A percentile compares a stretch with the other conserved stretches of the same genome.
Conservation (phyloP, 176 grass and related monocot species). For the Urochloa ruziziensis region DNA sequence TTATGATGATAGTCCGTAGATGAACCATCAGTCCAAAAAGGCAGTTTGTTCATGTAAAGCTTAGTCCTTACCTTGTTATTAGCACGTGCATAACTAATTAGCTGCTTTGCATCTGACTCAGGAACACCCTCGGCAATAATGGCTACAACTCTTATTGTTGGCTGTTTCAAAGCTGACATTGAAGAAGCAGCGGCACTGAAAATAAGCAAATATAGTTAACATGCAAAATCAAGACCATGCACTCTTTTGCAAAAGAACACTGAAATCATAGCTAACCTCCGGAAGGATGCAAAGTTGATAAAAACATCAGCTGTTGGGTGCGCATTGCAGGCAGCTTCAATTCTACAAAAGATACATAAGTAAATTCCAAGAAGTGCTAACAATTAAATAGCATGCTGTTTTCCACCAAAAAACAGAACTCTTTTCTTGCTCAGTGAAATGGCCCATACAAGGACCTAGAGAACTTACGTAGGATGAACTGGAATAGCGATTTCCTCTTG, state of each 20-base stretch:
- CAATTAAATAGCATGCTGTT: slow-evolving; percentile 9
- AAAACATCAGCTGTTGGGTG: slow-evolving; percentile 98
- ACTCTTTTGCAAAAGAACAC: background rate
- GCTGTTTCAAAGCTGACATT: slow-evolving; percentile 90
- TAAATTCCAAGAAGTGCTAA: background rate
- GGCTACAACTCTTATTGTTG: slow-evolving; percentile 91
- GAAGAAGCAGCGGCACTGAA: slow-evolving; percentile 92
- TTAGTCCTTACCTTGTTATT: slow-evolving; percentile 84
- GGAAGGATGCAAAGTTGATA: slow-evolving; percentile 96
- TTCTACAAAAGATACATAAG: slow-evolving; percentile 50
- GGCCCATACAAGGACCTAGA: background rate
- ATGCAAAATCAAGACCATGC: background rate
- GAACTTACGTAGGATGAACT: slow-evolving; percentile 74
- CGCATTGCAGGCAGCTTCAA: slow-evolving; percentile 88
- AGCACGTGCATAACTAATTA: slow-evolving; percentile 85
- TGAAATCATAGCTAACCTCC: slow-evolving; percentile 62
- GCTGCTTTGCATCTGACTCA: slow-evolving; percentile 88
- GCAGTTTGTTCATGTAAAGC: background rate
- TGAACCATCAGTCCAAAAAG: background rate
- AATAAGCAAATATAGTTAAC: slow-evolving; percentile 35
- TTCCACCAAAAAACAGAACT: slow-evolving; percentile 6
- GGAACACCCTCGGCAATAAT: slow-evolving; percentile 99
- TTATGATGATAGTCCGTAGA: background rate
- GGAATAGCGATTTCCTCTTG: slow-evolving; percentile 99
- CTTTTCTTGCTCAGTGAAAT: slow-evolving; percentile 22